Evolutionary conservation across 352 stramenopile genomes (phyloP).

Genomic region (Phytophthora agathidicida): DNA sequence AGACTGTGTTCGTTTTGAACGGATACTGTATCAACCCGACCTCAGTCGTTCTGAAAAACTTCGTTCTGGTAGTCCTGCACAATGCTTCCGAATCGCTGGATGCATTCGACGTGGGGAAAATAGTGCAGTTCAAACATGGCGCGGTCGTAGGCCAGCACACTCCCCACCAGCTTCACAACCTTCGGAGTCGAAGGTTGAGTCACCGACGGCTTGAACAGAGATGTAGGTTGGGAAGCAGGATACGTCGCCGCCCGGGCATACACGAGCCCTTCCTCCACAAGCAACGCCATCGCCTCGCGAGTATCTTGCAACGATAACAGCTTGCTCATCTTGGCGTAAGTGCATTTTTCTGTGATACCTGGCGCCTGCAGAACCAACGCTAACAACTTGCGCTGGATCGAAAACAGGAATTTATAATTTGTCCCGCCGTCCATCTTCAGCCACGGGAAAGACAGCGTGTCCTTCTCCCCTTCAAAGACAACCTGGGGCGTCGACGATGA

Average conservation of each 20-base stretch:
- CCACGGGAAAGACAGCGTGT: slow-evolving; percentile 80
- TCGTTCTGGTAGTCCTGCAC: slow-evolving; percentile 78
- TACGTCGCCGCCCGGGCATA: slow-evolving; percentile 54
- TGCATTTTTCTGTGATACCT: slow-evolving; percentile 64
- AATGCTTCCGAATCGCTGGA: slow-evolving; percentile 81
- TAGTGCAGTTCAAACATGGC: slow-evolving; percentile 61
- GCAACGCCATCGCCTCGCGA: slow-evolving; percentile 65
- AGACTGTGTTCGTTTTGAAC: slow-evolving; percentile 2
- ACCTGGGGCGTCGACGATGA: slow-evolving; percentile 40
- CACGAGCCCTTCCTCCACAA: slow-evolving; percentile 76
- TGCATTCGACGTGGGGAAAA: slow-evolving; percentile 80
- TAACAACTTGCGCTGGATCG: slow-evolving; percentile 79
- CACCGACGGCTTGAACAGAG: slow-evolving; percentile 38
- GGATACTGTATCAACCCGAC: not conserved
- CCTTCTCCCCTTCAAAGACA: slow-evolving; percentile 78
- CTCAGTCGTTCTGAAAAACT: slow-evolving; percentile 28
- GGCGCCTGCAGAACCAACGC: slow-evolving; percentile 56
- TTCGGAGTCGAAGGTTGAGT: slow-evolving; percentile 22
- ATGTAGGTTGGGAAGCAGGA: slow-evolving; percentile 1
- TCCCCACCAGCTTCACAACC: slow-evolving; percentile 47
- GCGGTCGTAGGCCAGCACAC: slow-evolving; percentile 58
- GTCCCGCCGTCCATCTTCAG: slow-evolving; percentile 82
- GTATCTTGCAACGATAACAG: slow-evolving; percentile 78
- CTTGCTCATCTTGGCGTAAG: slow-evolving; percentile 59
- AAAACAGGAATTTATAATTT: slow-evolving; percentile 78